Evolutionary conservation across 2,329 filamentous ascomycete species (phyloP).

Genomic region (Curvularia sp.): DNA sequence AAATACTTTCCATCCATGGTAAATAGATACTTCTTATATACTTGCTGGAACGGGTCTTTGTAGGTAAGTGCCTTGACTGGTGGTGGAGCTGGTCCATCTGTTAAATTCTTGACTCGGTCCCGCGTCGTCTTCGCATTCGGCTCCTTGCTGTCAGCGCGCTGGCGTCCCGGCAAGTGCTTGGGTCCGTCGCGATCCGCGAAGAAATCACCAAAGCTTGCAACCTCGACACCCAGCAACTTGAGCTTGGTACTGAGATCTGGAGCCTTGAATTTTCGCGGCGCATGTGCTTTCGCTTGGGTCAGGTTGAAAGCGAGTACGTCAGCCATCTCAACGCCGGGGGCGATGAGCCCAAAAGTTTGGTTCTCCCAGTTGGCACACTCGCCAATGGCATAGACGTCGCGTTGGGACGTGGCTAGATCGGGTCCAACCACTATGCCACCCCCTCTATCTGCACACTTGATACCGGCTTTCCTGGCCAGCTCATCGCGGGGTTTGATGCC

Average conservation of each 20-base stretch:
- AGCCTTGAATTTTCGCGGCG: constrained; percentile 74
- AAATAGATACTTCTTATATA: constrained; percentile 95
- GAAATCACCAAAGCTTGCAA: constrained; percentile 92
- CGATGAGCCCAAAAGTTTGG: constrained; percentile 87
- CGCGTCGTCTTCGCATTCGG: constrained; percentile 39
- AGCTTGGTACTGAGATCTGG: constrained; percentile 92
- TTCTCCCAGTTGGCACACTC: constrained; percentile 91
- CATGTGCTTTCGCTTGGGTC: constrained; percentile 78
- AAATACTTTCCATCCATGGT: constrained; percentile 88
- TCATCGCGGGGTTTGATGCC: constrained; percentile 84
- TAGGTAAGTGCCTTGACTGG: constrained; percentile 85
- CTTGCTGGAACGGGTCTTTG: constrained; percentile 83
- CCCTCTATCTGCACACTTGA: constrained; percentile 74
- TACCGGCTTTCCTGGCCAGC: constrained; percentile 71
- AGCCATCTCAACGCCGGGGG: constrained; percentile 90
- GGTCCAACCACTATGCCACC: constrained; percentile 77
- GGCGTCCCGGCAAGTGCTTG: constrained; percentile 71
- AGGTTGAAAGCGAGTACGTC: constrained; percentile 91
- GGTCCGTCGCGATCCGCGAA: constrained; percentile 88
- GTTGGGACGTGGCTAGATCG: constrained; percentile 71
- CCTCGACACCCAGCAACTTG: constrained; percentile 87
- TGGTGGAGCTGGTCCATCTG: constrained; percentile 62
- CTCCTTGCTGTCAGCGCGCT: constrained; percentile 57
- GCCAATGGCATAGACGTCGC: constrained; percentile 84
- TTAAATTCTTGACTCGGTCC: constrained; percentile 61